These are phyloP conservation scores for Fomitopsis schrenkii DNA, from an alignment of 1,284 basidiomycete species.

Conservation along the genomic window DNA sequence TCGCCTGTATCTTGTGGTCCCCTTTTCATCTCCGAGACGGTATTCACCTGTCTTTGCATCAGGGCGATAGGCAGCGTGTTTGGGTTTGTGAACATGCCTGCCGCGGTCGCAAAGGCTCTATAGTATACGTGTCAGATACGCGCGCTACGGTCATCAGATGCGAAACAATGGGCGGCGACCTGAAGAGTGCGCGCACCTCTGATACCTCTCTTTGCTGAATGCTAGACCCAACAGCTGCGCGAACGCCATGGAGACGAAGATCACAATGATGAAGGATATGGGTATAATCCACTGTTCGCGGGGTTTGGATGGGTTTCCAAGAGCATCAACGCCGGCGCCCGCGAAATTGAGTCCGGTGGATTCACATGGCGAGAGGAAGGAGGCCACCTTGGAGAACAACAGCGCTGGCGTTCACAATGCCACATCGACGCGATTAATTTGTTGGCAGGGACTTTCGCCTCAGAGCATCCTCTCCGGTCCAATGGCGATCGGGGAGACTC, in stretches of 20 bases:
- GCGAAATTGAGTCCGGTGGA: not conserved
- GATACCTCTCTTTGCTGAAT: slow-evolving; percentile 56
- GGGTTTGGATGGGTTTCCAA: slow-evolving; percentile 56
- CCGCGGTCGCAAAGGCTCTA: slow-evolving; percentile 82
- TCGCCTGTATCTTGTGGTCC: slow-evolving; percentile 77
- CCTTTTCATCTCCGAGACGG: slow-evolving; percentile 85
- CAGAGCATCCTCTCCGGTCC: no score
- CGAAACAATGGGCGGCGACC: not conserved
- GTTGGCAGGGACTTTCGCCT: not conserved
- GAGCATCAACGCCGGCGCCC: not conserved
- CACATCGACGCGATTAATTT: slow-evolving; percentile 44
- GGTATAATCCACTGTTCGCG: slow-evolving; percentile 91
- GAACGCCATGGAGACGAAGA: slow-evolving; percentile 55
- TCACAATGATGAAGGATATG: slow-evolving; percentile 72
- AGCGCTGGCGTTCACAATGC: slow-evolving; percentile 91
- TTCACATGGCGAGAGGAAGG: slow-evolving; percentile 67
- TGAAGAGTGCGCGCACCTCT: slow-evolving; percentile 41
- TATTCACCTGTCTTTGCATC: slow-evolving; percentile 83
- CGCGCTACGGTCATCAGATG: not conserved
- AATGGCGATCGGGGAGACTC: not conserved
- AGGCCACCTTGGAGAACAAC: slow-evolving; percentile 90
- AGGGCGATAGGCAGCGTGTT: slow-evolving; percentile 92
- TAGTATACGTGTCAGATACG: not conserved
- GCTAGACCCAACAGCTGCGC: slow-evolving; percentile 46
- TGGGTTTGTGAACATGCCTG: slow-evolving; percentile 87